Evolutionary conservation across 2,329 filamentous ascomycete species (phyloP).

Genomic region (Colletotrichum sp.): DNA sequence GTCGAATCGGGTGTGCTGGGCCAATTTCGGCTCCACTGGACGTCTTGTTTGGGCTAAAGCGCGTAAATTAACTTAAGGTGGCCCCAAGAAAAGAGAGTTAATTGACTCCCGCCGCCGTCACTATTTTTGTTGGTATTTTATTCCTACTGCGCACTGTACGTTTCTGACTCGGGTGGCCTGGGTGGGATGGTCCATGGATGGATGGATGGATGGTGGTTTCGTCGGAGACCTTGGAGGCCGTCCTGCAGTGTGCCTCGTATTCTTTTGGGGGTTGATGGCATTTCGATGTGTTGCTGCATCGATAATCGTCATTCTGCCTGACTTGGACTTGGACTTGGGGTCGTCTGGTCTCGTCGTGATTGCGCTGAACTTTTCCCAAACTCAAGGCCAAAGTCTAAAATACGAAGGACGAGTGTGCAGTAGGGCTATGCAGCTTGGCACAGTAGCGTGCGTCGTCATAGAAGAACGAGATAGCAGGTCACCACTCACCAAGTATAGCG

Average conservation of each 20-base stretch:
- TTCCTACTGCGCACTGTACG: not conserved
- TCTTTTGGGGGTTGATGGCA: not conserved
- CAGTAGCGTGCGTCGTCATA: conserved; percentile 1
- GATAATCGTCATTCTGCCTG: not conserved
- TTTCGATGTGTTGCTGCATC: not conserved
- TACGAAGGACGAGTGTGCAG: not conserved
- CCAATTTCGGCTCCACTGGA: not conserved
- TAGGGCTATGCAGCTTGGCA: not conserved
- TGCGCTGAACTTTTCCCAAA: not conserved
- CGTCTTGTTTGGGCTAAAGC: not conserved
- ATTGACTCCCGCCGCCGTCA: conserved; percentile 2
- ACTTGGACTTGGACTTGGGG: not conserved
- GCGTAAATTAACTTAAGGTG: conserved; percentile 1
- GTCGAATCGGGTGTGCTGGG: not conserved
- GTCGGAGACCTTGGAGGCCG: not conserved
- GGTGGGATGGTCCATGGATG: not conserved
- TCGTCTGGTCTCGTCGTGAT: not conserved
- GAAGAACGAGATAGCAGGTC: not conserved
- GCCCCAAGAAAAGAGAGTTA: conserved; percentile 11
- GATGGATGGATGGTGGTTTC: not conserved
- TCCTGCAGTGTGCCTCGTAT: not conserved
- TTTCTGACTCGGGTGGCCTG: not conserved
- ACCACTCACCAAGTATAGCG: not conserved
- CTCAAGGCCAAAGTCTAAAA: not conserved
- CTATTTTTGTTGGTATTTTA: conserved; percentile 10